Evolutionary conservation across 2,329 filamentous ascomycete genomes (phyloP), one percentile per base, ranked within the genome.

Genomic region (Bipolaris victoriae): DNA sequence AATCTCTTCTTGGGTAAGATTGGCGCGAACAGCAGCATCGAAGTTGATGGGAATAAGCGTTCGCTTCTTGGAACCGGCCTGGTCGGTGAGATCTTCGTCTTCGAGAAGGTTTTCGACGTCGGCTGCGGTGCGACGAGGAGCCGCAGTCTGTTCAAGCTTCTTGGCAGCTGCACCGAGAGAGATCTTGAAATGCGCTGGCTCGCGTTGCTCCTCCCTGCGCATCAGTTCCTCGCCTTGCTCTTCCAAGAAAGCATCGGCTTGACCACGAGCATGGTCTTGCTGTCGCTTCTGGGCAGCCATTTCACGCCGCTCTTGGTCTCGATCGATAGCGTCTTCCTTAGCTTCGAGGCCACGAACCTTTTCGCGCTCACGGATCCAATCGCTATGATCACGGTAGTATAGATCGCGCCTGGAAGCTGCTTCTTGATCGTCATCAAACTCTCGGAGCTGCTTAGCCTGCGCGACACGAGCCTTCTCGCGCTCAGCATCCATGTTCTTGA

Each of bases 61-160:
- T 7, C 91, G 86, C 77, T 89, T 91, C 5, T 86, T 85, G 20
- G 84, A 84, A 48, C 83, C 80, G 48, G 90, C 86, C n/a, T 81
- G 81, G 61, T 95, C 90, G 7, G 59, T 59, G 24, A 67, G 55
- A 72, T 98, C 95, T 76, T 98, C 95, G 76, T 98, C 93, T 78
- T 98, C 95, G 63, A 99, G 82, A 0, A 99, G 82, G 31, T 92
- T 92, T 80, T 98, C 95, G 53, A 99, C 91, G 73, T 99, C 95
- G 55, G 92, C 92, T 60, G 96, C 89, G 0, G 92, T 96, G 59
- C 92, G 89, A 58, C 91, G 86, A 13, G 82, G 77, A 48, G 81
- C 81, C 16, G 80, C 78, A 5, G 83, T 82, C 52, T 85, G 78
- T 52, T 83, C 83, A 15, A 83, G 84, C 70, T 86, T 92, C 75